Evolutionary conservation across 2,329 filamentous ascomycete genomes (phyloP).

Genomic region (Neoscytalidium dimidiatum): DNA sequence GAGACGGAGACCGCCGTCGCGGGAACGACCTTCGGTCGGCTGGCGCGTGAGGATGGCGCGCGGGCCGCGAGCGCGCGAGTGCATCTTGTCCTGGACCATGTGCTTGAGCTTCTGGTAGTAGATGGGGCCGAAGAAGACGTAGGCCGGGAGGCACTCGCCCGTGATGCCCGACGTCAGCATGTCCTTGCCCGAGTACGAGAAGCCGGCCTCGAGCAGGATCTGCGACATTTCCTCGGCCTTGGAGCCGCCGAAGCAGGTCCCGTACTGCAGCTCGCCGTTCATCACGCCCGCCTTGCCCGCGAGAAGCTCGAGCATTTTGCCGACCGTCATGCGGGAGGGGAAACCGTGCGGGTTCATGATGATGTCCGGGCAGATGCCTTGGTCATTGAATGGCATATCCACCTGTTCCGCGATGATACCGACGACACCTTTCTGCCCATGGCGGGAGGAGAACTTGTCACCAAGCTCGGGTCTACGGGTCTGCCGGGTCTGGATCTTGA

Average conservation of each 20-base stretch:
- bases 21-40: constrained; percentile 90
- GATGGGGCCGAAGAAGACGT: constrained; percentile 98
- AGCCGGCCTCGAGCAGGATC: constrained; percentile 82
- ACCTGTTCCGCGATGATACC: constrained; percentile 96
- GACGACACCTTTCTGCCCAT: constrained; percentile 97
- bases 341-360: constrained; percentile 99
- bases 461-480: constrained; percentile 92
- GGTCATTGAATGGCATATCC: constrained; percentile 93
- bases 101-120: constrained; percentile 99
- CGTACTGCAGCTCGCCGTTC: constrained; percentile 83
- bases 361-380: constrained; percentile 90
- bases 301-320: constrained; percentile 93
- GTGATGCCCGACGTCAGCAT: constrained; percentile 95
- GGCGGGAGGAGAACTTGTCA: constrained; percentile 97
- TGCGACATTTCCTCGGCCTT: constrained; percentile 87
- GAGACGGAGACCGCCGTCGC: constrained; percentile 87
- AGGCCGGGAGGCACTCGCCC: constrained; percentile 88
- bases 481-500: constrained; percentile 96
- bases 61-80: constrained; percentile 87
- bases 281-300: constrained; percentile 92
- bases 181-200: constrained; percentile 96
- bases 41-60: constrained; percentile 90
- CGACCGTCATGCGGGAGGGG: constrained; percentile 98
- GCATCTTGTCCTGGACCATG: constrained; percentile 99
- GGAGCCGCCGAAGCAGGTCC: constrained; percentile 81